A percentile compares a stretch with the other conserved stretches of the same genome.
phyloP scores from a whole-genome alignment of 306 rosid species.

The Lathyrus aphaca region DNA sequence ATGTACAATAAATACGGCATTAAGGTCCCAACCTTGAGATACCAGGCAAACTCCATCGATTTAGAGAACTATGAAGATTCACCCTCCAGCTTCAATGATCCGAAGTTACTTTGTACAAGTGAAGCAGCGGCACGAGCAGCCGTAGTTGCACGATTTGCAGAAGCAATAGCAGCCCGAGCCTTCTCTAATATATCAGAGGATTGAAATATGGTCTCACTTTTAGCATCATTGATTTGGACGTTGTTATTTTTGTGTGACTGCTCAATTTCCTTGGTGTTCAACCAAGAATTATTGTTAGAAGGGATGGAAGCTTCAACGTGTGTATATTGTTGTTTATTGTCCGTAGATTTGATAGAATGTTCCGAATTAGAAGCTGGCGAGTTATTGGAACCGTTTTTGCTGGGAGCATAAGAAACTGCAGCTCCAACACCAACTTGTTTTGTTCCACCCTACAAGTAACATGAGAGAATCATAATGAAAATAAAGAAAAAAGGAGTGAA shows the following conservation, averaged over 20 bases:
- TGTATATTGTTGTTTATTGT: slow-evolving; percentile 49
- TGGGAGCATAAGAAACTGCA: slow-evolving; percentile 46
- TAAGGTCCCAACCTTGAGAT: slow-evolving; percentile 5
- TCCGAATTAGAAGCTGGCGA: slow-evolving; percentile 43
- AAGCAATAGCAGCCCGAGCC: slow-evolving; percentile 88
- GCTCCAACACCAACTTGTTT: slow-evolving; percentile 56
- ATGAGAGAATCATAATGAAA: slow-evolving; percentile 29
- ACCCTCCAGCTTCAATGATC: slow-evolving; percentile 55
- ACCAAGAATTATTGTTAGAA: slow-evolving; percentile 38
- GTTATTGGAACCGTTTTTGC: slow-evolving; percentile 46
- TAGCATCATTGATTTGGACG: slow-evolving; percentile 37
- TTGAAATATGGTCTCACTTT: slow-evolving; percentile 51
- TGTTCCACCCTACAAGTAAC: slow-evolving; percentile 67
- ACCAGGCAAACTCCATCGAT: slow-evolving; percentile 2
- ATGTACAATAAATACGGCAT: slow-evolving; percentile 33
- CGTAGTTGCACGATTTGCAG: slow-evolving; percentile 86
- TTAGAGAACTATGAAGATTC: slow-evolving; percentile 49
- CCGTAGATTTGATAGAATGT: slow-evolving; percentile 37
- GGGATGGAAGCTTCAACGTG: slow-evolving; percentile 49
- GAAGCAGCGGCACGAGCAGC: slow-evolving; percentile 85
- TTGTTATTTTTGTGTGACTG: slow-evolving; percentile 47
- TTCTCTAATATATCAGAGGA: slow-evolving; percentile 68
- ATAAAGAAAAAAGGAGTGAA: slow-evolving; percentile 18
- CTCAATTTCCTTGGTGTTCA: slow-evolving; percentile 58
- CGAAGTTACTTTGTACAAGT: slow-evolving; percentile 56